Percentiles rank a stretch among this genome's conserved stretches.
Conservation (phyloP, 1,284 basidiomycete genomes). For the Exobasidium cylindrosporum region DNA sequence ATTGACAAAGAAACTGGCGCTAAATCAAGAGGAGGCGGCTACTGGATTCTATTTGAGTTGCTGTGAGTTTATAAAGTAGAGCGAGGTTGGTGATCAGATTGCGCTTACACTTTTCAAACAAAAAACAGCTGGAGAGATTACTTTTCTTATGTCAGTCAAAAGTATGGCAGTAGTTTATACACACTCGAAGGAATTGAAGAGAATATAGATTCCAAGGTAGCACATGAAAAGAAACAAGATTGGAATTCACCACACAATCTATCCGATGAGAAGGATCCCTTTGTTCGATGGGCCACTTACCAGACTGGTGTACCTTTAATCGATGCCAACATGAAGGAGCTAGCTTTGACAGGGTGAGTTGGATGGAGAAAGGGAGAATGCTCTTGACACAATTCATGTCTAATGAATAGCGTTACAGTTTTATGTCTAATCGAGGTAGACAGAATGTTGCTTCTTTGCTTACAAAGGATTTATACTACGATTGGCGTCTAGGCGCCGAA, state of each 20-base stretch:
- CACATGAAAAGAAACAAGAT: constrained; percentile 28
- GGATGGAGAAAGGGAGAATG: neutral
- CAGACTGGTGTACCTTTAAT: constrained; percentile 44
- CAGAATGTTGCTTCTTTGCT: constrained; percentile 45
- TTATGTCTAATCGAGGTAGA: constrained; percentile 59
- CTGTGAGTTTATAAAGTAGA: constrained; percentile 13
- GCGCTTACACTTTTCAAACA: neutral
- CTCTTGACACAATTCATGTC: neutral
- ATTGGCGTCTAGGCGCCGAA: constrained; percentile 44
- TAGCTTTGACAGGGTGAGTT: constrained; percentile 38
- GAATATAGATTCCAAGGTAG: constrained; percentile 25
- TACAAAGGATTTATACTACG: constrained; percentile 43
- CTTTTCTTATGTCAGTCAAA: constrained; percentile 57
- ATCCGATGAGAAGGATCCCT: constrained; percentile 25
- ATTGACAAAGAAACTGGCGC: constrained; percentile 23
- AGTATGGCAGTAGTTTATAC: constrained; percentile 41
- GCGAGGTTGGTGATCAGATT: neutral
- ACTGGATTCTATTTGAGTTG: constrained; percentile 49
- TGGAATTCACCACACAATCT: constrained; percentile 29
- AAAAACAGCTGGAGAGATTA: constrained; percentile 37
- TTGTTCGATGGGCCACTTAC: constrained; percentile 33
- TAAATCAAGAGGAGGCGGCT: constrained; percentile 28
- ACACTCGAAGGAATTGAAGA: constrained; percentile 40
- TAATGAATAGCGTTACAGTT: no score
- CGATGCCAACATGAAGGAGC: constrained; percentile 45